Base-by-base conservation (phyloP, 164 flowering plant genomes). In the Piper betle region DNA sequence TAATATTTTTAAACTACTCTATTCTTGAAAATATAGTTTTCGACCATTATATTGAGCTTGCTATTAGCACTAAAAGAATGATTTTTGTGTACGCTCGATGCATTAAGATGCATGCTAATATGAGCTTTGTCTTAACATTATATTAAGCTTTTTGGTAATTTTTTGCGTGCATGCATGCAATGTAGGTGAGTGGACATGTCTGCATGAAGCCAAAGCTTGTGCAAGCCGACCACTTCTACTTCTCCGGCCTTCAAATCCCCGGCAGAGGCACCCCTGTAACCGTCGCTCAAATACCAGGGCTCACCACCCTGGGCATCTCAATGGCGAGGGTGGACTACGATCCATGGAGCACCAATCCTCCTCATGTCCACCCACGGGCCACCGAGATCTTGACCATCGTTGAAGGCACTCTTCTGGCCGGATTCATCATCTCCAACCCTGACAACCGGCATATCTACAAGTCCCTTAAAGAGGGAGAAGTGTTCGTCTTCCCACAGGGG, bases 131-230 rank as follows among this genome's bases (percentile, higher is more conserved):
- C 7, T 1, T 42, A 6, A 42, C 7, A 42, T 6, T 11, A 6
- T 6, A 42, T 42, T 42, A 6, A 3, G 37, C 16, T 11, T 38
- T 19, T 57, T 33, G 7, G 7, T 37, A 4, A 10, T 15, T 38
- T 8, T 37, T 20, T 57, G 52, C 33, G 33, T 25, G 33, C 33
- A 25, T 25, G 33, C 33, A 25, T 25, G 54, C 56, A 61, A 55
- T 46, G 16, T 20, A 25, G 37, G 66, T 57, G 61, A 64, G 56
- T 13, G 66, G 66, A n/a, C 17, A 43, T 20, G 61, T 33, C 19
- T 64, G 67, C 42, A 56, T 41, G 41, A 60, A 57, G 25, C 66
- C 66, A 11, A 57, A 64, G 55, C 54, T 64, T 8, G 60, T 55
- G 37, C 61, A 48, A 19, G 61, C 62, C n/a, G 12, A 58, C 9